These are phyloP conservation scores for Claviceps capensis DNA, from an alignment of 2,329 filamentous ascomycete genomes.

Conservation along the genomic window DNA sequence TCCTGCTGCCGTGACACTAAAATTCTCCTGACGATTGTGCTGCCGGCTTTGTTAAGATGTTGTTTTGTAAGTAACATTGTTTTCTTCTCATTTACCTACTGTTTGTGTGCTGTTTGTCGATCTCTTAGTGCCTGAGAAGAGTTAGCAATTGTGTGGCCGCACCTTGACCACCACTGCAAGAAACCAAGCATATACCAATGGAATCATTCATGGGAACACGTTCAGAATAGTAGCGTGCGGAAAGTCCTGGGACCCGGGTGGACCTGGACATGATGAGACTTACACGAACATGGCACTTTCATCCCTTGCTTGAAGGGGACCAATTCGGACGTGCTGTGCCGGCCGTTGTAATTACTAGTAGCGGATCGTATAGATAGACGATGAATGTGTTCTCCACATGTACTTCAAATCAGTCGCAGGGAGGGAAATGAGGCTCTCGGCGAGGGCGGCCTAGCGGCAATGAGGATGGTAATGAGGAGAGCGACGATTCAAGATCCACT, in stretches of 20 bases:
- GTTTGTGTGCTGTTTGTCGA: neutral
- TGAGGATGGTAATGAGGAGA: neutral
- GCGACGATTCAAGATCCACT: constrained; percentile 1
- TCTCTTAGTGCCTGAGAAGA: constrained; percentile 5
- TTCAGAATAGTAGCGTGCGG: neutral
- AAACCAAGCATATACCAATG: neutral
- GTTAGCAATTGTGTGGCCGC: constrained; percentile 6
- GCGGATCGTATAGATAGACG: neutral
- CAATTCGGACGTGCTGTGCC: neutral
- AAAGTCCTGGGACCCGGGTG: neutral
- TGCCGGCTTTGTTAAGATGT: neutral
- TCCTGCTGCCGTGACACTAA: constrained; percentile 1
- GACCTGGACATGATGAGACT: neutral
- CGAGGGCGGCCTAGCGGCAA: constrained; percentile 1
- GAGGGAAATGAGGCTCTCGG: constrained; percentile 13
- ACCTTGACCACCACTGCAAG: constrained; percentile 2
- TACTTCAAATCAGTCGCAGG: constrained; percentile 10
- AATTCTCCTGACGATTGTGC: neutral
- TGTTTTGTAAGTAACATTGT: neutral
- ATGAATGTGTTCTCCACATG: constrained; percentile 8
- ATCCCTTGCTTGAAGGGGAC: neutral
- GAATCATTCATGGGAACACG: neutral
- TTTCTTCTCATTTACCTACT: neutral
- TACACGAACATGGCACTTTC: neutral
- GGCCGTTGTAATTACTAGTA: neutral